phyloP scores from a whole-genome alignment of 768 basidiomycete genomes.

The Pleurotus djamor region DNA sequence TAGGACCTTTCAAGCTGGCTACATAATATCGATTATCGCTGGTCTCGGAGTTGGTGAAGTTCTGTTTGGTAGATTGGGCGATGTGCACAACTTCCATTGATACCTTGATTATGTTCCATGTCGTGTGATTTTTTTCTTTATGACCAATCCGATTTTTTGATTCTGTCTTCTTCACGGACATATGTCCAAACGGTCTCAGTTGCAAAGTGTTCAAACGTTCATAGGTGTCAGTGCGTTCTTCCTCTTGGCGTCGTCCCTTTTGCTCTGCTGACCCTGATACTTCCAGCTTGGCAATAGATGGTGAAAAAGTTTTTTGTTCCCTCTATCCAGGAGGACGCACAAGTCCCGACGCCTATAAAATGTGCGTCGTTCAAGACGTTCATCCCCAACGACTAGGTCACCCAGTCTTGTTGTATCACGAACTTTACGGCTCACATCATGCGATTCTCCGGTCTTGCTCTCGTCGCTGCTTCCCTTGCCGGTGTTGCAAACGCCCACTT shows the following conservation, averaged over 20 bases:
- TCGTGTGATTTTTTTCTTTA: no score
- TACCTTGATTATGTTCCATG: neutral
- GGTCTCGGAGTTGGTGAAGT: conserved; percentile 78
- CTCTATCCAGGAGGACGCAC: neutral
- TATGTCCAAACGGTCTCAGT: neutral
- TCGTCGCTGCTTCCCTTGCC: conserved; percentile 30
- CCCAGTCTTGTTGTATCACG: neutral
- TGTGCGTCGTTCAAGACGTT: neutral
- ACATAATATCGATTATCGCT: conserved; percentile 66
- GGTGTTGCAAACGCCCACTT: conserved; percentile 66
- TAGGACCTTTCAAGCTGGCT: conserved; percentile 86
- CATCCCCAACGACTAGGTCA: conserved; percentile 1
- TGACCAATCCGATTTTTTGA: no score
- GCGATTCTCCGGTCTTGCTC: conserved; percentile 34
- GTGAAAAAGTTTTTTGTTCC: conserved; percentile 6
- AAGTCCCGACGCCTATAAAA: conserved; percentile 4
- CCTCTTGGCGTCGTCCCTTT: neutral
- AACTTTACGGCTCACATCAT: conserved; percentile 5
- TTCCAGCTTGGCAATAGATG: neutral
- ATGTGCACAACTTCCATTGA: conserved; percentile 9
- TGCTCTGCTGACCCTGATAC: neutral
- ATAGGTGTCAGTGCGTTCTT: no score
- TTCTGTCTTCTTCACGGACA: neutral
- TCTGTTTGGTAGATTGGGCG: conserved; percentile 57
- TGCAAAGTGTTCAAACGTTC: no score